Evolutionary conservation across 2,329 filamentous ascomycete genomes (phyloP).

Genomic region (Fusarium hostae): DNA sequence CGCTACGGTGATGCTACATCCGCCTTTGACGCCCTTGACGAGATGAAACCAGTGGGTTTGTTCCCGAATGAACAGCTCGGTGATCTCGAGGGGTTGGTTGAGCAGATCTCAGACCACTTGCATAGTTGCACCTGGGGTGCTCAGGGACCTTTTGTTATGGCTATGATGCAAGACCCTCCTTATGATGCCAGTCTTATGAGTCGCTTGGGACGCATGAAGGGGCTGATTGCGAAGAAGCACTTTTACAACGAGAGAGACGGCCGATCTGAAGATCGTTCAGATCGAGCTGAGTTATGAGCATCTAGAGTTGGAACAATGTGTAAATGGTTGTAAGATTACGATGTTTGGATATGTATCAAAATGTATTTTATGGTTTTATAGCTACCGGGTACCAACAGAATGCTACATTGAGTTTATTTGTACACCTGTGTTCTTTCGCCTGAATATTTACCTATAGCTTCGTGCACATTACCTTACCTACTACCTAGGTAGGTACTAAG

Average conservation of each 20-base stretch:
- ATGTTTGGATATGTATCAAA: not conserved
- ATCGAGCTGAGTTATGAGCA: not conserved
- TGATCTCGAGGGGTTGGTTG: conserved; percentile 40
- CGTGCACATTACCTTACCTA: too few relatives aligned
- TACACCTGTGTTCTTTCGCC: too few relatives aligned
- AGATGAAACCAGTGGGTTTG: conserved; percentile 74
- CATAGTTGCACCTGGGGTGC: conserved; percentile 51
- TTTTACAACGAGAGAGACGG: not conserved
- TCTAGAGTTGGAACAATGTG: not conserved
- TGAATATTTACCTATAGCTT: too few relatives aligned
- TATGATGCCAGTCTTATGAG: conserved; percentile 46
- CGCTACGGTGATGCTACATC: conserved; percentile 67
- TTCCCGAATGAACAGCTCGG: conserved; percentile 59
- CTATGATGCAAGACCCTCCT: conserved; percentile 51
- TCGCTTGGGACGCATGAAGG: conserved; percentile 35
- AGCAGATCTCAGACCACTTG: conserved; percentile 48
- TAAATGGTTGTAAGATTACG: not conserved
- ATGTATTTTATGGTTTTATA: not conserved
- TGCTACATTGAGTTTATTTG: too few relatives aligned
- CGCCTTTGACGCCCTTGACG: conserved; percentile 67
- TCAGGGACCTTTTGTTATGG: conserved; percentile 54
- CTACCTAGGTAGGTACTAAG: too few relatives aligned
- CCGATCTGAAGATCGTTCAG: not conserved
- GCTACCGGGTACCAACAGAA: not conserved
- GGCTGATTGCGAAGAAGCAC: conserved; percentile 9